Evolutionary conservation across 2,329 filamentous ascomycete species (phyloP).

Genomic region (Phialophora chinensis): DNA sequence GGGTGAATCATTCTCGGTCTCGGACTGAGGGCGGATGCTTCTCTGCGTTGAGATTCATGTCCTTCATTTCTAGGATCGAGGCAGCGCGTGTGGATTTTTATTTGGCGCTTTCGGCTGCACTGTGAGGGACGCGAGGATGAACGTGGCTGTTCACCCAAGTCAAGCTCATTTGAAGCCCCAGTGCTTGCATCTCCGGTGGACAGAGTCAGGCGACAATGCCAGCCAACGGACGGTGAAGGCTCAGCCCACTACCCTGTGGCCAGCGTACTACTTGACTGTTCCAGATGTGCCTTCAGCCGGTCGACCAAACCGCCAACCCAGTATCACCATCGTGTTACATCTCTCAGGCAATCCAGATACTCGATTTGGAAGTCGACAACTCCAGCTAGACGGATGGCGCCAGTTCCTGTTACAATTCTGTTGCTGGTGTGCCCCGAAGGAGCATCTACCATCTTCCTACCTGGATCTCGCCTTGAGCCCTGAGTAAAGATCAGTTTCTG

Average conservation of each 20-base stretch:
- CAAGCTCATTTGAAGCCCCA: too few species aligned
- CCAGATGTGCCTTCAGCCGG: background rate
- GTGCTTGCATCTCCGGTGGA: background rate
- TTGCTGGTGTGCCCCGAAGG: background rate
- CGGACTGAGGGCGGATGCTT: background rate
- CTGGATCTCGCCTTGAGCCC: background rate
- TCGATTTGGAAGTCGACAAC: background rate
- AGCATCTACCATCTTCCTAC: background rate
- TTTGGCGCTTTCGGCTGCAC: too few species aligned
- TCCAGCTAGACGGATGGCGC: background rate
- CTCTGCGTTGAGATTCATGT: background rate
- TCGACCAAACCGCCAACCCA: background rate
- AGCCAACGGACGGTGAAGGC: background rate
- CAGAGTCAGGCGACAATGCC: background rate
- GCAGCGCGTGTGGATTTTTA: too few species aligned
- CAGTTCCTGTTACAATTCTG: too few species aligned
- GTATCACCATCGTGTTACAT: background rate
- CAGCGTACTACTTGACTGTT: background rate
- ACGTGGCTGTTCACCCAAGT: too few species aligned
- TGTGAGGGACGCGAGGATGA: too few species aligned
- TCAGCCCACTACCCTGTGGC: background rate
- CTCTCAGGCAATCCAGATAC: background rate
- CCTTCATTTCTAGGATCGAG: too few species aligned
- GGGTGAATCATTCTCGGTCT: background rate
- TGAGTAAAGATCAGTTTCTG: background rate